Conservation (phyloP, 345 rosid species). For the Triadica sebifera region DNA sequence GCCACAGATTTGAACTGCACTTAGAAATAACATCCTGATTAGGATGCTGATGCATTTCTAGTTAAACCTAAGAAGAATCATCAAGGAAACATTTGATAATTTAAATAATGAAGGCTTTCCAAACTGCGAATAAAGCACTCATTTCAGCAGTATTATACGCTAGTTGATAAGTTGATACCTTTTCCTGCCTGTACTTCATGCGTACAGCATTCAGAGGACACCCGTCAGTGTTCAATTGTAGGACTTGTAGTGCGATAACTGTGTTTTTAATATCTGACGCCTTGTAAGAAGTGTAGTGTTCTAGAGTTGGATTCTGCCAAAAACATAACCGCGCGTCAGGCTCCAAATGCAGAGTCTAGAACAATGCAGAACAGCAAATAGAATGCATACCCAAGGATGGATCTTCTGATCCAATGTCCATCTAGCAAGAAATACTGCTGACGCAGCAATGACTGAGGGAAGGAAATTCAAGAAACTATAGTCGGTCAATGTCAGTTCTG, state of each 20-base stretch:
- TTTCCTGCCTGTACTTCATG: conserved; percentile 61
- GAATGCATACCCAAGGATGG: conserved; percentile 79
- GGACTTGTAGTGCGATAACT: conserved; percentile 56
- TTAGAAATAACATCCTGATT: conserved; percentile 4
- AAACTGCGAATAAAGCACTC: not conserved
- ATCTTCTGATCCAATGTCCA: conserved; percentile 83
- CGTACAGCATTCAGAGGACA: conserved; percentile 72
- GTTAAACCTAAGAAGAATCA: too few relatives aligned
- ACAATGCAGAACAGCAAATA: conserved; percentile 8
- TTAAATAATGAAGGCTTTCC: too few relatives aligned
- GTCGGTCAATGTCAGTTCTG: conserved; percentile 72
- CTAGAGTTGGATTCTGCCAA: conserved; percentile 78
- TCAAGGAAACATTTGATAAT: not conserved
- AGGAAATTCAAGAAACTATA: conserved; percentile 57
- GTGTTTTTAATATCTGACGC: conserved; percentile 54
- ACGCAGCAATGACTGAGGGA: conserved; percentile 86
- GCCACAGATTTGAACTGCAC: conserved; percentile 81
- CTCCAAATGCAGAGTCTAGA: conserved; percentile 3
- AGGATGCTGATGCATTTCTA: not conserved
- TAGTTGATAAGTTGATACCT: conserved; percentile 56
- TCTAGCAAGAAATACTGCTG: conserved; percentile 85
- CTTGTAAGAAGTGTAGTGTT: conserved; percentile 67
- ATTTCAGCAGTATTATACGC: not conserved
- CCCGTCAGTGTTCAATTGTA: conserved; percentile 58
- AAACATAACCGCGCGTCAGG: conserved; percentile 5